A percentile compares a stretch with the other conserved stretches of the same genome.
These are phyloP conservation scores for Limnanthes douglasii DNA, from an alignment of 345 rosid species.

Conservation along the genomic window DNA sequence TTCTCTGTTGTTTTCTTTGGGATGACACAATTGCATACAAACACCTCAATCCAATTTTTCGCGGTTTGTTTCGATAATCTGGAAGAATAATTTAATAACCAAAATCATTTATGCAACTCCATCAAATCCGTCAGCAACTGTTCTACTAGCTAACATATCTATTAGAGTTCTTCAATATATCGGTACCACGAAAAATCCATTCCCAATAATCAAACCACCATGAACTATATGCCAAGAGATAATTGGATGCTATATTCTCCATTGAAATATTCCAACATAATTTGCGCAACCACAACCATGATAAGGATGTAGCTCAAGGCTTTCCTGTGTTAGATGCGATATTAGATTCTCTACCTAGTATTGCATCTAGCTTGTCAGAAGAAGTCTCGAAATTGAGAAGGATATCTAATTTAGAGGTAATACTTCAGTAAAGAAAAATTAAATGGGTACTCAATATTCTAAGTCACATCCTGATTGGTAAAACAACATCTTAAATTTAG, in stretches of 20 bases:
- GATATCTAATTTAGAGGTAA: slow-evolving; percentile 17
- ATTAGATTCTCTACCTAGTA: slow-evolving; percentile 22
- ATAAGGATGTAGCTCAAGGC: slow-evolving; percentile 22
- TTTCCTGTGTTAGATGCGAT: slow-evolving; percentile 32
- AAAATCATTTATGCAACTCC: too few relatives aligned
- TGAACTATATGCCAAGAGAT: too few relatives aligned
- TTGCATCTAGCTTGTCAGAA: slow-evolving; percentile 21
- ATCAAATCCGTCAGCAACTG: too few relatives aligned
- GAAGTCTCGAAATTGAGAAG: slow-evolving; percentile 21
- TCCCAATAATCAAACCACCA: too few relatives aligned
- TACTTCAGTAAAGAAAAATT: slow-evolving; percentile 24
- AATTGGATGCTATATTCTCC: slow-evolving; percentile 21
- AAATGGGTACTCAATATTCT: slow-evolving; percentile 23
- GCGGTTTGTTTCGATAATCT: too few relatives aligned
- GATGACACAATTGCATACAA: too few relatives aligned
- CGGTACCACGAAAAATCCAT: too few relatives aligned
- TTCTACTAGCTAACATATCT: too few relatives aligned
- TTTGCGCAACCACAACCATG: slow-evolving; percentile 13
- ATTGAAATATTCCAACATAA: slow-evolving; percentile 16
- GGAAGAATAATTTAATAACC: too few relatives aligned
- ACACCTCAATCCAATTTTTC: too few relatives aligned
- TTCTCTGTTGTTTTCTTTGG: too few relatives aligned
- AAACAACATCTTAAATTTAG: slow-evolving; percentile 18
- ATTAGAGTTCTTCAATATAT: too few relatives aligned
- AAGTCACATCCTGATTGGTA: slow-evolving; percentile 16